Conservation (phyloP, 768 basidiomycete species). For the Ramaria sp. region DNA sequence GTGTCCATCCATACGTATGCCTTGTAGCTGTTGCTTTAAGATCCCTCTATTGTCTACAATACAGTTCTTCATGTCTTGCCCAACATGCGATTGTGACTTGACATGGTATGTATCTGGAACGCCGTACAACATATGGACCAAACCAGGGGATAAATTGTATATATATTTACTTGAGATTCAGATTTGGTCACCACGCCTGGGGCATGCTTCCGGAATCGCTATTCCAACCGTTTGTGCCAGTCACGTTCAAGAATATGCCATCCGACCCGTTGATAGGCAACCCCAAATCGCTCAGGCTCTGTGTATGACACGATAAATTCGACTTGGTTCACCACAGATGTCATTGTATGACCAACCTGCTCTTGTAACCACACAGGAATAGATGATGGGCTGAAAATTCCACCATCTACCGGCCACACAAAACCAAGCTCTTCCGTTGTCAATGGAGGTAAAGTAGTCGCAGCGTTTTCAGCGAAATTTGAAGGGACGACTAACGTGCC, state of each 20-base stretch:
- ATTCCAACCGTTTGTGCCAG: constrained; percentile 54
- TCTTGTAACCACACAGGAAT: constrained; percentile 92
- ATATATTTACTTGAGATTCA: not conserved
- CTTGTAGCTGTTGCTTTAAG: not conserved
- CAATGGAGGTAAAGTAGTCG: constrained; percentile 45
- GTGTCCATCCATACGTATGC: not conserved
- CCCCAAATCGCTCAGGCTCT: constrained; percentile 85
- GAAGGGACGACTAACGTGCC: constrained; percentile 45
- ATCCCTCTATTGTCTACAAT: not conserved
- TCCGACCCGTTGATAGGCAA: constrained; percentile 88
- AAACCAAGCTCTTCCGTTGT: constrained; percentile 83
- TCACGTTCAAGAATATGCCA: constrained; percentile 75
- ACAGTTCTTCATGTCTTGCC: not conserved
- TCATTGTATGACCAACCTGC: constrained; percentile 50
- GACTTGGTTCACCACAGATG: not conserved
- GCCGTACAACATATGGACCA: not conserved
- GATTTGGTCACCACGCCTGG: constrained; percentile 61
- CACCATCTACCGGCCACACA: constrained; percentile 44
- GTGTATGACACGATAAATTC: constrained; percentile 7
- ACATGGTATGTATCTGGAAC: not conserved
- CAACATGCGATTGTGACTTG: too few species aligned
- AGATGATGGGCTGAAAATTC: constrained; percentile 64
- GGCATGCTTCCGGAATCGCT: constrained; percentile 69
- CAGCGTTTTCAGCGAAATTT: constrained; percentile 42
- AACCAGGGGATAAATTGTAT: not conserved